Conservation (phyloP, 371 early-diverging fungal genomes). For the Syncephalastrum monosporum region DNA sequence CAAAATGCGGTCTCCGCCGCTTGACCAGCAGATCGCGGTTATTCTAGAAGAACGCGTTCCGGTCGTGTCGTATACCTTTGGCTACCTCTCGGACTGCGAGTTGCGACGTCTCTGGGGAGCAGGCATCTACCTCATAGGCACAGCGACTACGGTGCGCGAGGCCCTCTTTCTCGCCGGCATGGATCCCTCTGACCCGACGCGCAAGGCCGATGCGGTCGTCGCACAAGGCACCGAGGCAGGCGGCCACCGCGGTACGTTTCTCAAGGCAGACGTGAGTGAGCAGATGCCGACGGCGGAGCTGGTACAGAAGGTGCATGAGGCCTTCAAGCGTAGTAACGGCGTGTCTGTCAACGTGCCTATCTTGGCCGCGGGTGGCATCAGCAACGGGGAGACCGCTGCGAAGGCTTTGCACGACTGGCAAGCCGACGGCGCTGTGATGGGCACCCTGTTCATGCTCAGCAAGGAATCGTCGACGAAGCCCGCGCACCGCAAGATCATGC, state of each 20-base stretch:
- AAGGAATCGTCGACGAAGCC: slow-evolving; percentile 28
- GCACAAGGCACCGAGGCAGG: slow-evolving; percentile 48
- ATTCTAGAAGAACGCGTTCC: slow-evolving; percentile 39
- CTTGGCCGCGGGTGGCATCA: slow-evolving; percentile 47
- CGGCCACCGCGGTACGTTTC: slow-evolving; percentile 43
- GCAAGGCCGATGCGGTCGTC: slow-evolving; percentile 41
- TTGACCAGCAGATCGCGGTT: slow-evolving; percentile 37
- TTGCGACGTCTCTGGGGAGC: slow-evolving; percentile 24
- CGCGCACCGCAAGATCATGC: slow-evolving; percentile 26
- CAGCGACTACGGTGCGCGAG: slow-evolving; percentile 43
- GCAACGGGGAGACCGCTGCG: slow-evolving; percentile 22
- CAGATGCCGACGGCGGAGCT: slow-evolving; percentile 23
- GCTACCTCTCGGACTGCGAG: slow-evolving; percentile 28
- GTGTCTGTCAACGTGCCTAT: slow-evolving; percentile 20
- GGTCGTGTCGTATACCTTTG: slow-evolving; percentile 50
- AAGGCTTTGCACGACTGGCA: slow-evolving; percentile 15
- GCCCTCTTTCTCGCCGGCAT: slow-evolving; percentile 31
- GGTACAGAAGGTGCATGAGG: slow-evolving; percentile 16
- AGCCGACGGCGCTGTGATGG: slow-evolving; percentile 40
- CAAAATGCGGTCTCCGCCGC: slow-evolving; percentile 36
- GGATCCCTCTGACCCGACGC: slow-evolving; percentile 11
- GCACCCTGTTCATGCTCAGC: slow-evolving; percentile 43
- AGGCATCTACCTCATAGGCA: slow-evolving; percentile 41
- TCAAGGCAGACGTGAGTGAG: slow-evolving; percentile 5
- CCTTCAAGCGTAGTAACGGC: slow-evolving; percentile 2